Base-by-base conservation (phyloP, 2,329 filamentous ascomycete species). In the Neoscytalidium dimidiatum region DNA sequence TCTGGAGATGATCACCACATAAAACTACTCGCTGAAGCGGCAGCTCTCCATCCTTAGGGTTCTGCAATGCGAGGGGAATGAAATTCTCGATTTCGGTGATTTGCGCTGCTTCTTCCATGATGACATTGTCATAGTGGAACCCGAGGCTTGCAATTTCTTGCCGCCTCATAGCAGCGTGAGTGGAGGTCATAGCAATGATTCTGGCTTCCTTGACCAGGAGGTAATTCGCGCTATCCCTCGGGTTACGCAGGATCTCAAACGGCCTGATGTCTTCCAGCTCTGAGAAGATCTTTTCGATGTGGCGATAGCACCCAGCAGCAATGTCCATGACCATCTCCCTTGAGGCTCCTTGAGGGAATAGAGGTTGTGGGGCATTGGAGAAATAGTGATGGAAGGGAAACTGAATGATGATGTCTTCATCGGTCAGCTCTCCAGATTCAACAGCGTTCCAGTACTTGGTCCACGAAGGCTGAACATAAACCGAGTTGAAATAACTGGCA, bases 91-190 rank as follows among this genome's bases (percentile, higher is more conserved):
- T 91, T 77, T 99, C 95, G 0, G 94, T 99, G 73, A 99, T 94
- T 74, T 99, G 95, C 13, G 95, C 95, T 4, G 95, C 94, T 83
- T 99, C 95, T 81, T 99, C 95, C 91, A 99, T 97, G 62, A 99
- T 85, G 13, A 99, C 91, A 69, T 97, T 99, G 81, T 98, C 94
- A 72, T 99, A 99, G 70, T 92, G 92, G 79, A 99, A 99, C 17
- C 94, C 94, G n/a, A 98, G 85, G 17, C 87, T 85, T 0, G 92
- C 90, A 71, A 99, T 98, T 72, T 98, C 94, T 68, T 92, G 88
- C 68, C 94, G 85, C 67, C 93, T 88, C 85, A 99, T 99, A 1
- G 95, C 95, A 4, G 95, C 96, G 77, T 99, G 95, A 0, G 96
- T 99, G 3, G 94, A 96, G 19, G 95, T 99, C 96, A 99, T 99